Percentiles rank a stretch among this genome's conserved stretches.
Evolutionary conservation across 805 yeast genomes (phyloP).

Genomic region (Lipomyces orientalis): DNA sequence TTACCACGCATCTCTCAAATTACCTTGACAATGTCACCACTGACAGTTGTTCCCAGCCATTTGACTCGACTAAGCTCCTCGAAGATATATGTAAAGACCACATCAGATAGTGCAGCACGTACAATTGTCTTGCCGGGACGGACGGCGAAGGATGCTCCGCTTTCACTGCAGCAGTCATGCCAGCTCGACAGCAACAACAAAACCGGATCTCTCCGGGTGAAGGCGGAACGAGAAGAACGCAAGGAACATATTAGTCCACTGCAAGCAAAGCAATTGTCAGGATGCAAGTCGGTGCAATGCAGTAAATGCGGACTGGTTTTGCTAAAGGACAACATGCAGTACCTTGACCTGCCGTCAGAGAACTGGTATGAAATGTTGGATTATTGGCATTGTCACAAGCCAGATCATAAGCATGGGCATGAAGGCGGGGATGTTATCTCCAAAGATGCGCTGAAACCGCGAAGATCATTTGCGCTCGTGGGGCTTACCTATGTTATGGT

Average conservation of each 20-base stretch:
- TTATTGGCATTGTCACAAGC: constrained; percentile 91
- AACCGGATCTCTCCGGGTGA: constrained; percentile 12
- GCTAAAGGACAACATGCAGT: constrained; percentile 34
- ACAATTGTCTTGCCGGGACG: constrained; percentile 19
- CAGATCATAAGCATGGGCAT: constrained; percentile 36
- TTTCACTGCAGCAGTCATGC: constrained; percentile 9
- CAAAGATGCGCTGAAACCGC: constrained; percentile 24
- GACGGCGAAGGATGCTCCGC: constrained; percentile 23
- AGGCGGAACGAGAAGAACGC: constrained; percentile 17
- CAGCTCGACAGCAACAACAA: not conserved
- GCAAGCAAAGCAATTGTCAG: constrained; percentile 17
- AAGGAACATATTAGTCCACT: constrained; percentile 8
- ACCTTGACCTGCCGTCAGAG: constrained; percentile 81
- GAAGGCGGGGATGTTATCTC: constrained; percentile 2
- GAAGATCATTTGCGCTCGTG: constrained; percentile 15
- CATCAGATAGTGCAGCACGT: not conserved
- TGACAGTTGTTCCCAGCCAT: constrained; percentile 13
- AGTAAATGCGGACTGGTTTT: constrained; percentile 15
- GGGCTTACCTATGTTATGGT: constrained; percentile 17
- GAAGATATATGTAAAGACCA: constrained; percentile 20
- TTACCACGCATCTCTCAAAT: constrained; percentile 26
- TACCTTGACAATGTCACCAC: constrained; percentile 22
- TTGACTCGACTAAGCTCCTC: constrained; percentile 21
- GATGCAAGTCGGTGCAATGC: constrained; percentile 18
- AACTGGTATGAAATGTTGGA: constrained; percentile 96